Evolutionary conservation across 2,329 filamentous ascomycete genomes (phyloP), one percentile per base, ranked within the genome.

Genomic region (Arthroderma uncinatum): DNA sequence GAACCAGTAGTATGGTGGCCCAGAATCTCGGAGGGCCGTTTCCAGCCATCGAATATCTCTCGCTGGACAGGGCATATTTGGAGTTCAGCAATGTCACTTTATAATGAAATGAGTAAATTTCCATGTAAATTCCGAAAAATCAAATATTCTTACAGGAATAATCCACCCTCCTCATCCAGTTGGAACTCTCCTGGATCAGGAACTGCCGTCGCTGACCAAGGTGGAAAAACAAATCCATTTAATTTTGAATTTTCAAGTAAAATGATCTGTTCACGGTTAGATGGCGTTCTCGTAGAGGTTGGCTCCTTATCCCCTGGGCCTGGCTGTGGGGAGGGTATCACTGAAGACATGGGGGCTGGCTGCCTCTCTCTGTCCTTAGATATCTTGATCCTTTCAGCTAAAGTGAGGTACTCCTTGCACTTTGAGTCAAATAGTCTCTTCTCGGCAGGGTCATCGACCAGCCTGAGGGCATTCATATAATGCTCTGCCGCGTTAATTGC

Each of bases 1-100:
- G 67, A 67, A n/a, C 25, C 42, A 7, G 9, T 42, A 7, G 33
- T 48, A 28, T 23, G 28, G 4, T n/a, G 30, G 30, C 54, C 19
- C n/a, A 86, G 73, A 21, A 90, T 77, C 57, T 95, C 84, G 14
- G 69, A 66, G 1, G 91, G 88, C 36, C 89, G 82, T 68, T 84
- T 86, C 93, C 93, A 98, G 40, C 83, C 85, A 54, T 81, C 80
- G 65, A 97, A 90, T n/a, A 87, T 85, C 36, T 83, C 78, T 34
- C 77, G 74, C 67, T 98, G 93, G 44, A 81, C 78, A 5, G 79
- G 67, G 0, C 93, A 97, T 39, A 98, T 78, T 23, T 83, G 79
- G 54, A 94, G 82, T 9, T 81, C 76, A 1, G 82, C 78, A 21
- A 79, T 67, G 64, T 97, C 92, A 57, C 86, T 90, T 61, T 23